Evolutionary conservation across 768 basidiomycete species (phyloP).

Genomic region (Leccinum subgranulosum): DNA sequence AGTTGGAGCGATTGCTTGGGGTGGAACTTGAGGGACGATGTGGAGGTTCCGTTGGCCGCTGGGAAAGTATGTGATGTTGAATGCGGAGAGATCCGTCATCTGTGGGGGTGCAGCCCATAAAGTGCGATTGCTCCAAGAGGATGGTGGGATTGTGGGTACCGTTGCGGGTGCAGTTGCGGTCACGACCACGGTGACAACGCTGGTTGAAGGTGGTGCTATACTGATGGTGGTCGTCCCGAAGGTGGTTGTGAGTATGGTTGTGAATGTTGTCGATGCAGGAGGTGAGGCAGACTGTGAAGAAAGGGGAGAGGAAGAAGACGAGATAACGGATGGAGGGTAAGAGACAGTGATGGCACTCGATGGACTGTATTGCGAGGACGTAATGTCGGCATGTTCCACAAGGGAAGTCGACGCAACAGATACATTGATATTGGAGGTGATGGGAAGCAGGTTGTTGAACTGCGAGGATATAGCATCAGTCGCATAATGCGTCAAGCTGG

Average conservation of each 20-base stretch:
- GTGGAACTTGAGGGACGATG: conserved; percentile 50
- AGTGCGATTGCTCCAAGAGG: conserved; percentile 17
- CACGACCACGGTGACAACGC: conserved; percentile 8
- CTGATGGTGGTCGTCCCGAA: conserved; percentile 10
- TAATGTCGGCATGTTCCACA: neutral
- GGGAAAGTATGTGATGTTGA: conserved; percentile 57
- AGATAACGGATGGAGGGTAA: neutral
- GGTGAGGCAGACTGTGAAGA: neutral
- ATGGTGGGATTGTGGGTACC: neutral
- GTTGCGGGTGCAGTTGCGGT: conserved; percentile 1
- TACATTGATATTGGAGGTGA: neutral
- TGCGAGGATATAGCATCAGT: neutral
- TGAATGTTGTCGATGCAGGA: neutral
- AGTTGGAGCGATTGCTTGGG: conserved; percentile 28
- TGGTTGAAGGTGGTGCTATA: neutral
- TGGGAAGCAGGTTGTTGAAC: neutral
- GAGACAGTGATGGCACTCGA: neutral
- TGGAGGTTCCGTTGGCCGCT: conserved; percentile 53
- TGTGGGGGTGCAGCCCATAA: conserved; percentile 51
- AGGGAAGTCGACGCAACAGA: neutral
- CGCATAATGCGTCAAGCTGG: neutral
- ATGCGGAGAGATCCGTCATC: conserved; percentile 57
- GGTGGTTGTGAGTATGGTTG: conserved; percentile 9
- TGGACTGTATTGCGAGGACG: neutral
- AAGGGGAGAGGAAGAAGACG: neutral